Percentiles rank a stretch among this genome's conserved stretches.
These are phyloP conservation scores for Diutina catenulata DNA, from an alignment of 1,139 yeast genomes.

Conservation along the genomic window DNA sequence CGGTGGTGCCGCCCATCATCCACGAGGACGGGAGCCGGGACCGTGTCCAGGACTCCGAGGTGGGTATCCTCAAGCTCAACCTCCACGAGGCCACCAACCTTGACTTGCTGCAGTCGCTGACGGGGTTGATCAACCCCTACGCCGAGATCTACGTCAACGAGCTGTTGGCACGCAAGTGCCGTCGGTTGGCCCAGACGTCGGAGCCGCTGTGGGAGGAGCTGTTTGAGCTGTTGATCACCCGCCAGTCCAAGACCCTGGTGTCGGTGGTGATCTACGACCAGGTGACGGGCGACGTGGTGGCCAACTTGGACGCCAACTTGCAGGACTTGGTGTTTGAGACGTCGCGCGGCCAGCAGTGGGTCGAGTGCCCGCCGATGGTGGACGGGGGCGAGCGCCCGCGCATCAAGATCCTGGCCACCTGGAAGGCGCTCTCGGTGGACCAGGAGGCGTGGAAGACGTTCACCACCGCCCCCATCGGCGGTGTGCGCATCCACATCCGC, in stretches of 20 bases:
- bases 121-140: conserved; percentile 63
- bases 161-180: conserved; percentile 39
- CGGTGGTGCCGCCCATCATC: conserved; percentile 35
- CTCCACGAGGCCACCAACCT: conserved; percentile 65
- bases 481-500: conserved; percentile 46
- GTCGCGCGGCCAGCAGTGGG: conserved; percentile 41
- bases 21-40: conserved; percentile 41
- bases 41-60: conserved; percentile 42
- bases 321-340: conserved; percentile 42
- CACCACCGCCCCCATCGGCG: conserved; percentile 52
- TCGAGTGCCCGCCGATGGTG: conserved; percentile 29
- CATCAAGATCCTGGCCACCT: conserved; percentile 41
- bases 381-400: conserved; percentile 30
- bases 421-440: conserved; percentile 62
- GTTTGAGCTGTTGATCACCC: conserved; percentile 47
- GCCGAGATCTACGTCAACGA: conserved; percentile 54
- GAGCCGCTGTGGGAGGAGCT: conserved; percentile 64
- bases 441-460: conserved; percentile 29
- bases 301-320: conserved; percentile 40
- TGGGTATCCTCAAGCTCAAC: conserved; percentile 60
- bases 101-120: conserved; percentile 48
- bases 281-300: conserved; percentile 36
- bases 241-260: conserved; percentile 43
- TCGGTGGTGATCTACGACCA: conserved; percentile 49
- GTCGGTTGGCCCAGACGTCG: conserved; percentile 53